Evolutionary conservation across 2,329 filamentous ascomycete genomes (phyloP).

Genomic region (Chrysosporium keratinophilum): DNA sequence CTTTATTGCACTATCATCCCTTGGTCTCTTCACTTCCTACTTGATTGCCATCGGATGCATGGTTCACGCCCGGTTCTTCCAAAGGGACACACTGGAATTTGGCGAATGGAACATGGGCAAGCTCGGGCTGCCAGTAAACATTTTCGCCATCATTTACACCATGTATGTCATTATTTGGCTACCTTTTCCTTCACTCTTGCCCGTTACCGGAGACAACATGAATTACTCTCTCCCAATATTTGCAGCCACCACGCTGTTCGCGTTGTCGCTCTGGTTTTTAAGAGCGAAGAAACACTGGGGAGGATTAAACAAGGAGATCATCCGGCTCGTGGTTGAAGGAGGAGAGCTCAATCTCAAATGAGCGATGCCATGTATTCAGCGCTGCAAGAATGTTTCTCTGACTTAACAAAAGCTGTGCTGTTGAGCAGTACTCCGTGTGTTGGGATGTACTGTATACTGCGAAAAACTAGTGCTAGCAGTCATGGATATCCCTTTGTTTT

Average conservation of each 20-base stretch:
- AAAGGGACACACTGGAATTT: slow-evolving; percentile 17
- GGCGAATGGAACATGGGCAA: slow-evolving; percentile 27
- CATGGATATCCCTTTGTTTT: too few species aligned
- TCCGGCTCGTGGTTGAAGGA: slow-evolving; percentile 16
- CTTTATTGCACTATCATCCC: slow-evolving; percentile 31
- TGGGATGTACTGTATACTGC: too few species aligned
- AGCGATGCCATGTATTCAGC: not conserved
- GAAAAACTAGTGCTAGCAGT: too few species aligned
- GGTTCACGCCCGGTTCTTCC: slow-evolving; percentile 26
- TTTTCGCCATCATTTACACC: slow-evolving; percentile 29
- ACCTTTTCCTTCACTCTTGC: slow-evolving; percentile 27
- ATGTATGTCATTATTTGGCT: slow-evolving; percentile 26
- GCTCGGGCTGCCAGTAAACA: slow-evolving; percentile 26
- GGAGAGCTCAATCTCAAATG: slow-evolving; percentile 16
- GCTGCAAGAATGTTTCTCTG: not conserved
- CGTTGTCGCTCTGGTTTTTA: slow-evolving; percentile 15
- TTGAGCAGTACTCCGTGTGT: not conserved
- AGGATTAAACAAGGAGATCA: slow-evolving; percentile 17
- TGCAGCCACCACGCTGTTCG: slow-evolving; percentile 15
- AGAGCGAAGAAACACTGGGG: slow-evolving; percentile 15
- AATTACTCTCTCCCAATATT: slow-evolving; percentile 33
- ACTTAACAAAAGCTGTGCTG: not conserved
- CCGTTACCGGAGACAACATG: slow-evolving; percentile 30
- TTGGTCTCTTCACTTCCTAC: slow-evolving; percentile 33
- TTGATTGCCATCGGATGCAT: slow-evolving; percentile 32